Evolutionary conservation across 768 basidiomycete genomes (phyloP).

Genomic region (Trichaptum fuscoviolaceum): DNA sequence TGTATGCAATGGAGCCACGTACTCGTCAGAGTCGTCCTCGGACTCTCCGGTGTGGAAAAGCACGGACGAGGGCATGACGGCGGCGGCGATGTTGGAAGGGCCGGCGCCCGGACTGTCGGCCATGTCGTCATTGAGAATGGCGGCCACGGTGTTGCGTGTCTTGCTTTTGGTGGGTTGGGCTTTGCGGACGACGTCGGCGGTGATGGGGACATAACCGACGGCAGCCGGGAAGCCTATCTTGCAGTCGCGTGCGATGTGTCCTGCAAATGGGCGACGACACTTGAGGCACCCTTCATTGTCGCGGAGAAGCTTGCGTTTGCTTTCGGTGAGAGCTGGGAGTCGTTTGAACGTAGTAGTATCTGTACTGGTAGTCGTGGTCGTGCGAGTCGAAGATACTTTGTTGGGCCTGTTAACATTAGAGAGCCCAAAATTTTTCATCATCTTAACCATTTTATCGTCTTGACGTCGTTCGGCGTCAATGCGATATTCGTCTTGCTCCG

Average conservation of each 20-base stretch:
- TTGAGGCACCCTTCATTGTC: conserved; percentile 22
- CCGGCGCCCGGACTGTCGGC: background rate
- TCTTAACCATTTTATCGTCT: too few species aligned
- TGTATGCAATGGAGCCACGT: conserved; percentile 7
- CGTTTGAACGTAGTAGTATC: too few species aligned
- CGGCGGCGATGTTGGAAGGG: background rate
- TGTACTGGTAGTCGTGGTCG: too few species aligned
- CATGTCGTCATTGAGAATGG: too few species aligned
- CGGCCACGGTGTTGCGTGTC: too few species aligned
- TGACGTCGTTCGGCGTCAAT: too few species aligned
- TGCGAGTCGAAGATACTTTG: too few species aligned
- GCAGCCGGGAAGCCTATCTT: conserved; percentile 16
- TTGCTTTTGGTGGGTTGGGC: background rate
- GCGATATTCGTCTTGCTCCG: too few species aligned
- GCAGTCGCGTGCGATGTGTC: conserved; percentile 16
- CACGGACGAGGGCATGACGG: background rate
- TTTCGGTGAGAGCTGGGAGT: conserved; percentile 7
- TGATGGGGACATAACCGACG: conserved; percentile 16
- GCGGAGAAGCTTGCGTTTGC: conserved; percentile 12
- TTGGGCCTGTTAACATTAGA: too few species aligned
- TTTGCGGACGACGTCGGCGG: background rate
- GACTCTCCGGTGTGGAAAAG: conserved; percentile 11
- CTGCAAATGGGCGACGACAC: too few species aligned
- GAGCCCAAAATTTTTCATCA: too few species aligned
- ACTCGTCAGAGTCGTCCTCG: too few species aligned